Evolutionary conservation across 495 filamentous ascomycete genomes (phyloP).

Genomic region (Trichoderma parareesei): DNA sequence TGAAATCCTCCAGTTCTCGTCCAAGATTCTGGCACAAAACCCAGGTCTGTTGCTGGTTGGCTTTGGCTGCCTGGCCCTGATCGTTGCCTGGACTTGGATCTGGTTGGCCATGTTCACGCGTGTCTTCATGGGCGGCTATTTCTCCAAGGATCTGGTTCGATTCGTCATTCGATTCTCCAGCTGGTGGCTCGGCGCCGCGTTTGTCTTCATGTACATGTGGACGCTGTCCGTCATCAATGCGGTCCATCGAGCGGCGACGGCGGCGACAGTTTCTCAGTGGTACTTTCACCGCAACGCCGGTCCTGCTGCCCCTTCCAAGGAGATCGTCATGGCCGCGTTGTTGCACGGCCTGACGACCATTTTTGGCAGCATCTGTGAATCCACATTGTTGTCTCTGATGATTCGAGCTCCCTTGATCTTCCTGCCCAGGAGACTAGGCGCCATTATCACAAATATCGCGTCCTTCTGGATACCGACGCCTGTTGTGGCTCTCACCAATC

Average conservation of each 20-base stretch:
- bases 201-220: conserved; percentile 92
- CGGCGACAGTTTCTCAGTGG: conserved; percentile 95
- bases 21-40: conserved; percentile 76
- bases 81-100: conserved; percentile 85
- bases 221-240: conserved; percentile 77
- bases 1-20: conserved; percentile 82
- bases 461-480: conserved; percentile 79
- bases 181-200: conserved; percentile 86
- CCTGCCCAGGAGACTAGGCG: conserved; percentile 60
- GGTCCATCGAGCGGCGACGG: conserved; percentile 82
- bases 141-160: conserved; percentile 45
- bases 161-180: conserved; percentile 79
- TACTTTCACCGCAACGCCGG: conserved; percentile 89
- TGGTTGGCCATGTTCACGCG: conserved; percentile 97
- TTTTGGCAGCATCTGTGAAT: conserved; percentile 89
- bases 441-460: conserved; percentile 42
- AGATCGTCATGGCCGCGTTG: conserved; percentile 75
- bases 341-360: conserved; percentile 72
- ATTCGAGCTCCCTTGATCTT: conserved; percentile 81
- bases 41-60: conserved; percentile 76
- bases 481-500: conserved; percentile 77
- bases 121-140: conserved; percentile 81
- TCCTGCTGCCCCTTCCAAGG: conserved; percentile 63
- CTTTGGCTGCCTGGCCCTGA: conserved; percentile 62
- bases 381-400: conserved; percentile 67